Base-by-base conservation (phyloP, 2,329 filamentous ascomycete genomes). In the Aspergillus jensenii region DNA sequence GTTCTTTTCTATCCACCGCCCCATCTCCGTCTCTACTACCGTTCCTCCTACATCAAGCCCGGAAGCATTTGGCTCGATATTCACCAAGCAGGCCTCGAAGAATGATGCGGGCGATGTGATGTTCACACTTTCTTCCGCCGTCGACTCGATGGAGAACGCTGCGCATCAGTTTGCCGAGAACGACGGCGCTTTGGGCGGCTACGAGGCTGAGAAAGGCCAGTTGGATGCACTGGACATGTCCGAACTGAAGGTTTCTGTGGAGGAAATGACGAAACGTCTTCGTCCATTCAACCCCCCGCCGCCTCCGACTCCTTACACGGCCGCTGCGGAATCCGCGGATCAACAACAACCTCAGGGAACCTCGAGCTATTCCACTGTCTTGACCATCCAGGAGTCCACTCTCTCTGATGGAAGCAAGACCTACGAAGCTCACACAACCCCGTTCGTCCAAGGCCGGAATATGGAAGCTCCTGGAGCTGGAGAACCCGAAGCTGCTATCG, bases 1-100 rank as follows among this genome's bases (percentile, higher is more conserved):
- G 59, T 98, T 99, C 82, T 98, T 98, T 81, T 96, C 93, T 62
- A 89, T 96, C 65, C 91, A 99, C 78, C 88, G 95, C 61, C 95
- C 95, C 46, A 93, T 99, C 70, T 96, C 91, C 55, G 86, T 97
- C 64, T 92, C 88, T 50, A 87, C 88, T 67, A 88, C 89, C 65
- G 88, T 96, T 70, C 95, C 90, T 56, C 87, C 85, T 67, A 80
- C 83, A 19, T 84, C 92, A 46, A 87, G 84, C 52, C 82, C 89
- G 61, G 88, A 90, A 71, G 83, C 88, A 50, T 97, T 98, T 75
- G 88, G 90, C 61, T 83, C 89, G 69, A 93, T 99, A 70, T 98
- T 98, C 75, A 81, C 87, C 79, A 79, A 82, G 84, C 67, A 72
- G 66, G 33, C 74, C 65, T 64, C 73, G 31, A 77, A 71, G 69